phyloP scores from a whole-genome alignment of 352 stramenopile species.

The Pythium volutum region DNA sequence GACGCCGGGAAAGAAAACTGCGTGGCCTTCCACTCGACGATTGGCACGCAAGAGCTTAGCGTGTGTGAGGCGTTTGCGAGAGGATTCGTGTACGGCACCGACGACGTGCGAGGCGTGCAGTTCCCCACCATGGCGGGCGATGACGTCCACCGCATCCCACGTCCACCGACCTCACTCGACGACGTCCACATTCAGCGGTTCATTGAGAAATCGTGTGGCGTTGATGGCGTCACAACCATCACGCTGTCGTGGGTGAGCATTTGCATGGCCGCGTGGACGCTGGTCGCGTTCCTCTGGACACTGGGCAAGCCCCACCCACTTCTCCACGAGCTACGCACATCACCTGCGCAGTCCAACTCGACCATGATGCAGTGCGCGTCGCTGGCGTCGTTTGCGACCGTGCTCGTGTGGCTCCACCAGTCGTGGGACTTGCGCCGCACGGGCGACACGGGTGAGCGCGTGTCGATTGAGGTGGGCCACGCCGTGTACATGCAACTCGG shows the following conservation, averaged over 20 bases:
- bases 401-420: slow-evolving; percentile 25
- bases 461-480: slow-evolving; percentile 21
- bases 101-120: slow-evolving; percentile 25
- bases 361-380: slow-evolving; percentile 13
- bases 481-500: slow-evolving; percentile 22
- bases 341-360: slow-evolving; percentile 8
- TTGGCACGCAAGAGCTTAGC: slow-evolving; percentile 15
- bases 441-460: slow-evolving; percentile 9
- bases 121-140: slow-evolving; percentile 10
- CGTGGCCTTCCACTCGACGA: slow-evolving; percentile 21
- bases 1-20: slow-evolving; percentile 7
- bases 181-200: slow-evolving; percentile 24
- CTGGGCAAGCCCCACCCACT: slow-evolving; percentile 7
- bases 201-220: slow-evolving; percentile 25
- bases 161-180: slow-evolving; percentile 23
- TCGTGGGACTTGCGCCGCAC: slow-evolving; percentile 20
- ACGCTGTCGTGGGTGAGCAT: slow-evolving; percentile 13
- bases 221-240: slow-evolving; percentile 15
- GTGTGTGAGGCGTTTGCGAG: slow-evolving; percentile 22
- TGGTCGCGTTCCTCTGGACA: slow-evolving; percentile 17
- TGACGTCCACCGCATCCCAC: slow-evolving; percentile 24
- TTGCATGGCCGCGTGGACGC: slow-evolving; percentile 5
- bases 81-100: slow-evolving; percentile 27
- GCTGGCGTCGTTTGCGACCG: slow-evolving; percentile 4
- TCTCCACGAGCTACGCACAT: neutral